phyloP scores from a whole-genome alignment of 768 basidiomycete species.

The Rhizopogon vinicolor region DNA sequence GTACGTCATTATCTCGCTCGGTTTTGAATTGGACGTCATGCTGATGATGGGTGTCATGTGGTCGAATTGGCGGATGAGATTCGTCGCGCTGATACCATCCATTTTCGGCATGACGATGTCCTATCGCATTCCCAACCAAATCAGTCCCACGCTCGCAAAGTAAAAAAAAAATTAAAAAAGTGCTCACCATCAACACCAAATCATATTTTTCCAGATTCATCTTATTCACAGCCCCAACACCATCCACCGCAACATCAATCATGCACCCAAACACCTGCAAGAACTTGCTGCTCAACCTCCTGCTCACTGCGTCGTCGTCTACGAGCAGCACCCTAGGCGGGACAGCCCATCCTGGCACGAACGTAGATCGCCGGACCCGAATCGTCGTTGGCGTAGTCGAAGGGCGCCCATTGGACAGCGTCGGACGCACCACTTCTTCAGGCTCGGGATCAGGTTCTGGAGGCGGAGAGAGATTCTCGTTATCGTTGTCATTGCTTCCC shows the following conservation, averaged over 20 bases:
- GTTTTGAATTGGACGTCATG: slow-evolving; percentile 95
- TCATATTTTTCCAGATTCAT: slow-evolving; percentile 98
- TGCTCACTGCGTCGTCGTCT: slow-evolving; percentile 91
- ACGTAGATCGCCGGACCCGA: slow-evolving; percentile 70
- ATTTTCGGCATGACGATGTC: slow-evolving; percentile 95
- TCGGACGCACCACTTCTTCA: slow-evolving; percentile 38
- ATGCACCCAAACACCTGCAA: slow-evolving; percentile 93
- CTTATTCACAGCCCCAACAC: slow-evolving; percentile 87
- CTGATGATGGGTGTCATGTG: slow-evolving; percentile 95
- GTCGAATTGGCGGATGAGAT: slow-evolving; percentile 92
- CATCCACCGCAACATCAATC: slow-evolving; percentile 93
- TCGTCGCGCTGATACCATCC: slow-evolving; percentile 88
- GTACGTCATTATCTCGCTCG: slow-evolving; percentile 90
- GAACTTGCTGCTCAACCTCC: slow-evolving; percentile 88
- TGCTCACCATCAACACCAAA: slow-evolving; percentile 85
- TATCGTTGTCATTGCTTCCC: slow-evolving; percentile 16
- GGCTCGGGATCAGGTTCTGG: slow-evolving; percentile 21
- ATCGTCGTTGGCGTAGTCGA: slow-evolving; percentile 26
- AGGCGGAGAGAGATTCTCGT: slow-evolving; percentile 7
- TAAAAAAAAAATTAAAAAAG: slow-evolving; percentile 1
- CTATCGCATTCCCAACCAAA: slow-evolving; percentile 30
- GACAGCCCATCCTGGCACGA: slow-evolving; percentile 88
- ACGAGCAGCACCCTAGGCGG: slow-evolving; percentile 89
- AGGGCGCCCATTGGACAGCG: slow-evolving; percentile 21
- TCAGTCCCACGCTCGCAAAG: neutral